Evolutionary conservation across 257 asterid genomes (phyloP).

Genomic region (Nicotiana paniculata): DNA sequence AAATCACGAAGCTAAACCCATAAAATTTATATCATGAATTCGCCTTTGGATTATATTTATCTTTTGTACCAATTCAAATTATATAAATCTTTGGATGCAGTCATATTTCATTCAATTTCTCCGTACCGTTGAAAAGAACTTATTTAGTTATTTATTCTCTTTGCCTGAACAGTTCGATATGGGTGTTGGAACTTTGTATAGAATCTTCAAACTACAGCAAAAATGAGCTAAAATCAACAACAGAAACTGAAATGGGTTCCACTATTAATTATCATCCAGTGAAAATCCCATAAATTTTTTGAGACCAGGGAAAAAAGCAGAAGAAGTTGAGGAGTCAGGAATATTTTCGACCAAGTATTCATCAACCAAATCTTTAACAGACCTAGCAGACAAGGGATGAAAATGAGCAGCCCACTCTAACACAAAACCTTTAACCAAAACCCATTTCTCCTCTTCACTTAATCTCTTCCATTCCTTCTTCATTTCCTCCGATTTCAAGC

Average conservation of each 20-base stretch:
- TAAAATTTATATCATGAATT: too few relatives aligned
- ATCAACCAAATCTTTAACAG: conserved; percentile 61
- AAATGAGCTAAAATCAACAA: not conserved
- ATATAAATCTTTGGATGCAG: too few relatives aligned
- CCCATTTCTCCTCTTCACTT: conserved; percentile 53
- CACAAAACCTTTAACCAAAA: conserved; percentile 46
- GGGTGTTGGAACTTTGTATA: not conserved
- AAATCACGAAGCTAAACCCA: too few relatives aligned
- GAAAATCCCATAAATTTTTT: conserved; percentile 44
- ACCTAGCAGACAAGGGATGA: conserved; percentile 69
- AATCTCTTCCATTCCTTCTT: conserved; percentile 51
- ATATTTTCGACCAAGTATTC: conserved; percentile 31
- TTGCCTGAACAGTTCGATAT: too few relatives aligned
- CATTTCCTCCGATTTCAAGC: conserved; percentile 47
- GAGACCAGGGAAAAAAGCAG: conserved; percentile 30
- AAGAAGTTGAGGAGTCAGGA: conserved; percentile 11
- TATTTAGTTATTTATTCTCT: too few relatives aligned
- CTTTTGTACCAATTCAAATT: too few relatives aligned
- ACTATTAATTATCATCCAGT: conserved; percentile 15
- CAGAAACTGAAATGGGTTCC: not conserved
- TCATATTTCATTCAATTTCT: too few relatives aligned
- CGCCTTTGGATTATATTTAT: too few relatives aligned
- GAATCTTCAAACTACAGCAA: not conserved
- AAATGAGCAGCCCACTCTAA: conserved; percentile 60
- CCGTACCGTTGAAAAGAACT: too few relatives aligned